Conservation (phyloP, 129 eudicot species). For the Flaveria trinervia region DNA sequence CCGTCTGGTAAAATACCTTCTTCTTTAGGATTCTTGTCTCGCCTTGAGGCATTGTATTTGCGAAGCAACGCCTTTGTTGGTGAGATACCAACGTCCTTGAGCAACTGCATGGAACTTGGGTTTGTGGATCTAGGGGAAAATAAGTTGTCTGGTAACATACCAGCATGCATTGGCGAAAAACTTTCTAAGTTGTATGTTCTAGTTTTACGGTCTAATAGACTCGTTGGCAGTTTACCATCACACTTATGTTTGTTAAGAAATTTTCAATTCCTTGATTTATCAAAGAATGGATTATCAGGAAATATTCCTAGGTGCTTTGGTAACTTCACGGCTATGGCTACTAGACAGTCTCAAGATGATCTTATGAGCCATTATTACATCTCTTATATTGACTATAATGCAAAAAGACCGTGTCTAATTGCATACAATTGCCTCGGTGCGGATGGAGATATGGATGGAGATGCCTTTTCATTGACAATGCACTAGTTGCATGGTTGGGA, state of each 20-base stretch:
- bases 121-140: slow-evolving; percentile 32
- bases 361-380: neutral
- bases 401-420: too few relatives aligned
- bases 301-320: slow-evolving; percentile 28
- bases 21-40: slow-evolving; percentile 8
- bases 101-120: slow-evolving; percentile 14
- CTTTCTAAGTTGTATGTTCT: slow-evolving; percentile 21
- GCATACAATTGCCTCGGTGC: neutral
- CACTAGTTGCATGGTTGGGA: slow-evolving; percentile 33
- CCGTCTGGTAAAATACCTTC: slow-evolving; percentile 27
- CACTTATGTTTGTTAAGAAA: slow-evolving; percentile 9
- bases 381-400: neutral
- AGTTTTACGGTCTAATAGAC: slow-evolving; percentile 20
- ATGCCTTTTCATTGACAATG: slow-evolving; percentile 11
- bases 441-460: neutral
- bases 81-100: slow-evolving; percentile 25
- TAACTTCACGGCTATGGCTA: slow-evolving; percentile 21
- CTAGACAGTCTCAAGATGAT: neutral
- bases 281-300: slow-evolving; percentile 31
- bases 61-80: slow-evolving; percentile 27
- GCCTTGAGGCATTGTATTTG: slow-evolving; percentile 11
- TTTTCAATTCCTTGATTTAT: slow-evolving; percentile 32
- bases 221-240: slow-evolving; percentile 32
- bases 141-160: slow-evolving; percentile 29
- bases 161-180: slow-evolving; percentile 31